Evolutionary conservation across 78 protist species (phyloP).

Genomic region (Planoprotostelium fungivorum): DNA sequence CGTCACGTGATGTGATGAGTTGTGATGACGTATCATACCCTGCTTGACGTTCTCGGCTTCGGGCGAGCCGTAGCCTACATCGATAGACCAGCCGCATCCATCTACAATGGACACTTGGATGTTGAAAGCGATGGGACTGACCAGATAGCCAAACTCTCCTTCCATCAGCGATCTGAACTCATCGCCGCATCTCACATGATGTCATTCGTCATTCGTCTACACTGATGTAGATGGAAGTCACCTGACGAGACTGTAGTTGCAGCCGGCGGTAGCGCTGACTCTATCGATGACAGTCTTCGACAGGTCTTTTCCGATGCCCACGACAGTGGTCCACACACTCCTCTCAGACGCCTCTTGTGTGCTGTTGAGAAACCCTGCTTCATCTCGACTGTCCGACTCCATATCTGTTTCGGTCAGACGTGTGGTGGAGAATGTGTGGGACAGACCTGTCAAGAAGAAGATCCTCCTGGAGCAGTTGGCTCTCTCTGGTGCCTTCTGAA

Average conservation of each 20-base stretch:
- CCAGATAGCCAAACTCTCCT: background rate
- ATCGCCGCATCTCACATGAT: background rate
- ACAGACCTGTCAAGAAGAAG: background rate
- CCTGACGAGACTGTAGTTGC: constrained; percentile 2
- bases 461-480: background rate
- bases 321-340: background rate
- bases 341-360: background rate
- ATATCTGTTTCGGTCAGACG: background rate
- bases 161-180: background rate
- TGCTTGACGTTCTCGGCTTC: background rate
- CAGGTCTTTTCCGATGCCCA: background rate
- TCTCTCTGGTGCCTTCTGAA: background rate
- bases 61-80: background rate
- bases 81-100: background rate
- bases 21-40: background rate
- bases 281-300: background rate
- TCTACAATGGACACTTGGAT: background rate
- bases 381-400: background rate
- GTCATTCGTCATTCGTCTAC: too few species aligned
- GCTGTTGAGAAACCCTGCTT: background rate
- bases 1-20: background rate
- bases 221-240: too few species aligned
- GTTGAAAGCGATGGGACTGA: background rate
- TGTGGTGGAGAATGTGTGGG: background rate
- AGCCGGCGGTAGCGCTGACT: background rate